Evolutionary conservation across 768 basidiomycete species (phyloP), one percentile per base, ranked within the genome.

Genomic region (Collybiopsis luxurians): DNA sequence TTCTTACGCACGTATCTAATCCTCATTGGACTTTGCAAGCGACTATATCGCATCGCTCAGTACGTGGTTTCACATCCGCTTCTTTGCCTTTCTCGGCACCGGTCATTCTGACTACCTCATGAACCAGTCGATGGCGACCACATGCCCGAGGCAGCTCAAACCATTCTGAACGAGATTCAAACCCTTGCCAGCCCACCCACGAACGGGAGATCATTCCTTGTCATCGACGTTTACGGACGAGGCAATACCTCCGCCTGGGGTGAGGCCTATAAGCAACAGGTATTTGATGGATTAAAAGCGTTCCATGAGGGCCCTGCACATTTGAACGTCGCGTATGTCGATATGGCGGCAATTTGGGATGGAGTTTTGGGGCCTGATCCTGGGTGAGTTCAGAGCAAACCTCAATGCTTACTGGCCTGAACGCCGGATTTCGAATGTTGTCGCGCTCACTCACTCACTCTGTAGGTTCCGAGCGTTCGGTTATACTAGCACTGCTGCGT

Each of bases 211-310:
- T 72, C 72, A 26, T 81, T 83, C 59, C 71, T 83, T 50, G 58
- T 84, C 17, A 68, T 78, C 1, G 79, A 82, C 60, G 77, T 72
- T 4, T 83, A 83, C 39, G 82, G 82, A 6, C 73, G 73, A 21
- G 82, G 82, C 12, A 60, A 46, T 11, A 69, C 73, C 11, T 65
- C 73, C 0, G 64, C 73, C 12, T 66, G 64, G 31, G 82, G 80
- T 4, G 73, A 82, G 61, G 72, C 76, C 3, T 81, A 72, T 67
- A 75, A 80, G 43, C 76, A 79, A 55, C 66, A 73, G 6, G 62
- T 81, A 24, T 82, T 75, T 60, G 66, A 71, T 15, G 78, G 77
- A 4, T 68, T 83, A 11, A 57, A 63, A 39, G 55, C 64, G 1
- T 67, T 80, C 27, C 79, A 69, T 24, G 45, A 63, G 1, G 60